Conservation (phyloP, 768 basidiomycete genomes). For the Hirschioporus abietinus region DNA sequence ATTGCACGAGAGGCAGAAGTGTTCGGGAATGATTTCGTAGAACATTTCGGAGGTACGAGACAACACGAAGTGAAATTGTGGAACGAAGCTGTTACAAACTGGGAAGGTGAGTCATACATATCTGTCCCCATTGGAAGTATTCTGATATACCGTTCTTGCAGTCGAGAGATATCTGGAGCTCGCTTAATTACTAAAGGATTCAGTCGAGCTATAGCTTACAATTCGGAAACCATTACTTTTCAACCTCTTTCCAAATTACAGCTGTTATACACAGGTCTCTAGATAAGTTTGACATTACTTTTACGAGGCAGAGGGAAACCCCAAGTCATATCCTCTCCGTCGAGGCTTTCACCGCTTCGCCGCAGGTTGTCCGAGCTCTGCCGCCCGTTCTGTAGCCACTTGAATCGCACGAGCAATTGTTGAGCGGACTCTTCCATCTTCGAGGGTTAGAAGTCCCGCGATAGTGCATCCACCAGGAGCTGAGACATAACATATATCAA, state of each 20-base stretch:
- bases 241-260: not conserved
- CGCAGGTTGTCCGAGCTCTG: constrained; percentile 70
- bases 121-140: not conserved
- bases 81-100: constrained; percentile 88
- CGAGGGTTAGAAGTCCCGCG: constrained; percentile 90
- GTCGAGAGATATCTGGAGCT: constrained; percentile 87
- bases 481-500: constrained; percentile 24
- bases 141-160: constrained; percentile 24
- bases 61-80: constrained; percentile 83
- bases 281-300: not conserved
- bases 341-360: not conserved
- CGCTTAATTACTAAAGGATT: constrained; percentile 33
- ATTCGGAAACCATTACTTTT: not conserved
- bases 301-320: not conserved
- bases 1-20: constrained; percentile 71
- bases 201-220: too few species aligned
- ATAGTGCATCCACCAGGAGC: constrained; percentile 99
- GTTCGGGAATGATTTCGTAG: constrained; percentile 86
- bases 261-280: not conserved
- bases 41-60: constrained; percentile 94
- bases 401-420: constrained; percentile 96
- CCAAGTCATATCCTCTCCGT: not conserved
- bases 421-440: constrained; percentile 89
- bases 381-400: constrained; percentile 85
- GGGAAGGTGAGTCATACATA: constrained; percentile 68